Evolutionary conservation across 164 flowering plant genomes (phyloP), one percentile per base, ranked within the genome.

Genomic region (Sedum album): DNA sequence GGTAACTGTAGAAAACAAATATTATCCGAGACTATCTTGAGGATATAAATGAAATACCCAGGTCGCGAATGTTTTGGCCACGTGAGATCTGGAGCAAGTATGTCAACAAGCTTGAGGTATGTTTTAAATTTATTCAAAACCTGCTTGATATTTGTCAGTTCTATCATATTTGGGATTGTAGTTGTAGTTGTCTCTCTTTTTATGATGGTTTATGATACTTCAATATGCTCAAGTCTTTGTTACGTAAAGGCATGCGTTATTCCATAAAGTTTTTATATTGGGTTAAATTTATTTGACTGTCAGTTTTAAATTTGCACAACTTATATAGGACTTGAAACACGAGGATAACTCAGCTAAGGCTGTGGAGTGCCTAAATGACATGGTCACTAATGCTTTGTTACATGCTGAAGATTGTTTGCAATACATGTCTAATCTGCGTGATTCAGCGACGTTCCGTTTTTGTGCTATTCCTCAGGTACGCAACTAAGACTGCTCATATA

Each of bases 21-120:
- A 88, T 88, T 28, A 91, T 94, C 72, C 88, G 96, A 63, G 97
- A 91, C 75, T 94, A 94, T 75, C 78, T 91, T 74, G 99, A 94
- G 80, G 99, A 94, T 73, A 90, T 94, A 53, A 94, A 90, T 77
- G 96, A 94, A 83, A 90, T 90, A 72, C 97, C 97, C 44, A 90
- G 90, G 82, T 85, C 92, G 48, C 96, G 96, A 61, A 94, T 91
- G 99, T 90, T 94, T 76, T 94, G 99, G 97, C 99, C 99, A 65
- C 90, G 96, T 15, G 72, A 94, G 75, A 90, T 94, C 15, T 94
- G 99, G 99, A 84, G 89, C 76, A 94, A 90, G 87, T 91, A 94
- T 80, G 97, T 84, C 5, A 66, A 82, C 78, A 94, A 87, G 74
- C 95, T 94, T 71, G 97, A 94, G 99, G 98, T 93, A 39, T 38